phyloP scores from a whole-genome alignment of 1,284 basidiomycete species.

The Marasmius fiardii region DNA sequence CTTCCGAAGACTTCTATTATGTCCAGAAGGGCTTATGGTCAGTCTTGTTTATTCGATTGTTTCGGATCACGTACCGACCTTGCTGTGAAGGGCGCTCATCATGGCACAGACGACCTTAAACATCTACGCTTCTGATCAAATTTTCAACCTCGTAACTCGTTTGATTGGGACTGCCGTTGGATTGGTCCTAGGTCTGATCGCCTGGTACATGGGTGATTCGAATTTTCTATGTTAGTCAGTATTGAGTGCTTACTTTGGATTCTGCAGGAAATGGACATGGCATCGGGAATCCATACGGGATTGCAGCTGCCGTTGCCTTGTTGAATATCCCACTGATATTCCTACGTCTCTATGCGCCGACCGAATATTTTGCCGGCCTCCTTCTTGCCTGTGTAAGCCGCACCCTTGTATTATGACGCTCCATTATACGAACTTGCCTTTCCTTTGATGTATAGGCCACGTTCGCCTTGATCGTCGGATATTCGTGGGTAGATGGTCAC shows the following conservation, averaged over 20 bases:
- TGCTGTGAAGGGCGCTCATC: slow-evolving; percentile 50
- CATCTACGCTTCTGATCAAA: slow-evolving; percentile 60
- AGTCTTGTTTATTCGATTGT: slow-evolving; percentile 5
- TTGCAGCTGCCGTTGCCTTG: slow-evolving; percentile 49
- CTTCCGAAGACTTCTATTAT: slow-evolving; percentile 37
- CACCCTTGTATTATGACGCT: background rate
- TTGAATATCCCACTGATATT: slow-evolving; percentile 54
- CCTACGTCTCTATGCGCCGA: slow-evolving; percentile 47
- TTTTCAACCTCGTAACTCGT: slow-evolving; percentile 48
- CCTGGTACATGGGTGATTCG: slow-evolving; percentile 52
- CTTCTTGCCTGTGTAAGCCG: slow-evolving; percentile 34
- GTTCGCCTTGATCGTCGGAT: slow-evolving; percentile 48
- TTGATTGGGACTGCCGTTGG: slow-evolving; percentile 45
- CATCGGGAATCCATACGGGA: slow-evolving; percentile 55
- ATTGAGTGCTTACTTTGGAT: background rate
- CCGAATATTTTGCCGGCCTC: slow-evolving; percentile 34
- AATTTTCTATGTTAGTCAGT: background rate
- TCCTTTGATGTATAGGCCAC: slow-evolving; percentile 31
- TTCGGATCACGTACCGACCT: background rate
- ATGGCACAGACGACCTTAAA: slow-evolving; percentile 67
- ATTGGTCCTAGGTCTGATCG: slow-evolving; percentile 45
- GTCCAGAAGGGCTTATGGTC: slow-evolving; percentile 42
- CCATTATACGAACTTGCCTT: background rate
- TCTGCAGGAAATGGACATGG: slow-evolving; percentile 44
- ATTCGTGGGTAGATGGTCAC: slow-evolving; percentile 62